Conservation (phyloP, 2,329 filamentous ascomycete genomes). For the Fusarium torulosum region DNA sequence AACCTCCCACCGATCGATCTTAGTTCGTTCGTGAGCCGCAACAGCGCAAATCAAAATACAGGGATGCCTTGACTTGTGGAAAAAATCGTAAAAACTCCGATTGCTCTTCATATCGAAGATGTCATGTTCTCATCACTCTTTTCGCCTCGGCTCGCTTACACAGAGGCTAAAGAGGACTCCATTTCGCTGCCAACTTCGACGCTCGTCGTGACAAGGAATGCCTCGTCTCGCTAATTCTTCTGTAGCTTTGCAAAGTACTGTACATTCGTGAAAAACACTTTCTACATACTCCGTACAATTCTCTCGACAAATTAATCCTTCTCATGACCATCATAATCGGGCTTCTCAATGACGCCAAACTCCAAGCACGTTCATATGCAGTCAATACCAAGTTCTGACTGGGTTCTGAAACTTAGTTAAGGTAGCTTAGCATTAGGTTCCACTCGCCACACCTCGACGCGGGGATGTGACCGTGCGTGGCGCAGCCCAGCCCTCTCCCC, state of each 20-base stretch:
- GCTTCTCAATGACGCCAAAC: constrained; percentile 30
- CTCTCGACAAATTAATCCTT: not conserved
- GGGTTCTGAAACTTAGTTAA: constrained; percentile 40
- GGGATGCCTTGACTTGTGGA: constrained; percentile 22
- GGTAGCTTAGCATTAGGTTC: not conserved
- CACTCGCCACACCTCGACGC: constrained; percentile 26
- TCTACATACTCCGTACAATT: not conserved
- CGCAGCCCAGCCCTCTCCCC: constrained; percentile 14
- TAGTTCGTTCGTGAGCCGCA: not conserved
- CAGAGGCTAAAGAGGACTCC: constrained; percentile 15
- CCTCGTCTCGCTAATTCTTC: not conserved
- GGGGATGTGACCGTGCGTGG: constrained; percentile 31
- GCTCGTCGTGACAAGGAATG: not conserved
- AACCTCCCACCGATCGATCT: not conserved
- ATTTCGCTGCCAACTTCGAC: constrained; percentile 14
- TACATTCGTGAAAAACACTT: not conserved
- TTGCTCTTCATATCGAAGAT: constrained; percentile 13
- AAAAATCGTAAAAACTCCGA: not conserved
- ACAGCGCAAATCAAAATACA: constrained; percentile 5
- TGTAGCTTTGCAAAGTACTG: not conserved
- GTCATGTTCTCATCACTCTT: constrained; percentile 30
- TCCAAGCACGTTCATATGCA: constrained; percentile 17
- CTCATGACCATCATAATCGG: not conserved
- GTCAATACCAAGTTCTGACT: constrained; percentile 36
- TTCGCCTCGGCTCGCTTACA: constrained; percentile 15